phyloP scores from a whole-genome alignment of 164 flowering plant species.

The Piper betle region DNA sequence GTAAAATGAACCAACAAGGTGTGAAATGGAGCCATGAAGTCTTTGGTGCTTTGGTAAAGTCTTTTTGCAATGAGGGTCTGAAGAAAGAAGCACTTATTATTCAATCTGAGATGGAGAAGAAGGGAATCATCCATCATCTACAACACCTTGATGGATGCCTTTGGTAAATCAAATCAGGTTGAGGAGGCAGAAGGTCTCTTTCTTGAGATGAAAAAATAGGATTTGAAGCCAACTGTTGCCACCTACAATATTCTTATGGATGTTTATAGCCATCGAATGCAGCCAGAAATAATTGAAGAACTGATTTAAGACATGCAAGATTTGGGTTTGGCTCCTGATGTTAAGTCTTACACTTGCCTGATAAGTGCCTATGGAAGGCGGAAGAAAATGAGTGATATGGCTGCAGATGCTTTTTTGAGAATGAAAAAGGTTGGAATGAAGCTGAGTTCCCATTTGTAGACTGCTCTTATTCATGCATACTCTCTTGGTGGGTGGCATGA shows the following conservation, averaged over 20 bases:
- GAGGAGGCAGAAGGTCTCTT: conserved; percentile 98
- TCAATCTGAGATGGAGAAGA: conserved; percentile 83
- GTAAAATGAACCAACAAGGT: conserved; percentile 66
- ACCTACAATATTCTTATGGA: conserved; percentile 81
- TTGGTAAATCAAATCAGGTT: conserved; percentile 49
- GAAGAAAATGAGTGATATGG: conserved; percentile 79
- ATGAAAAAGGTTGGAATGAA: conserved; percentile 70
- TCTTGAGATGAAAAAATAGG: conserved; percentile 65
- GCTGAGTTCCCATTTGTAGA: conserved; percentile 74
- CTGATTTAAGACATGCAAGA: conserved; percentile 62
- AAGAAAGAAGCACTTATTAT: conserved; percentile 74
- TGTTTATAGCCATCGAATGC: conserved; percentile 84
- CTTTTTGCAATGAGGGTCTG: conserved; percentile 87
- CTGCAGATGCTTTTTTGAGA: conserved; percentile 76
- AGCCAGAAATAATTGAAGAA: conserved; percentile 73
- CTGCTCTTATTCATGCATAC: conserved; percentile 87
- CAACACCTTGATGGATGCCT: conserved; percentile 80
- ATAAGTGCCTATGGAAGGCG: conserved; percentile 86
- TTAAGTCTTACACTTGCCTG: conserved; percentile 66
- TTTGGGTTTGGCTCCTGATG: conserved; percentile 61
- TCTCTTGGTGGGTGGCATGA: conserved; percentile 76
- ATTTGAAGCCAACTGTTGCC: conserved; percentile 47
- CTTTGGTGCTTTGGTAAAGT: conserved; percentile 70
- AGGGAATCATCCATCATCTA: conserved; percentile 55
- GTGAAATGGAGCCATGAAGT: conserved; percentile 67